phyloP scores from a whole-genome alignment of 23 red algal genomes.

The Cyanidiococcus yangmingshanensis region DNA sequence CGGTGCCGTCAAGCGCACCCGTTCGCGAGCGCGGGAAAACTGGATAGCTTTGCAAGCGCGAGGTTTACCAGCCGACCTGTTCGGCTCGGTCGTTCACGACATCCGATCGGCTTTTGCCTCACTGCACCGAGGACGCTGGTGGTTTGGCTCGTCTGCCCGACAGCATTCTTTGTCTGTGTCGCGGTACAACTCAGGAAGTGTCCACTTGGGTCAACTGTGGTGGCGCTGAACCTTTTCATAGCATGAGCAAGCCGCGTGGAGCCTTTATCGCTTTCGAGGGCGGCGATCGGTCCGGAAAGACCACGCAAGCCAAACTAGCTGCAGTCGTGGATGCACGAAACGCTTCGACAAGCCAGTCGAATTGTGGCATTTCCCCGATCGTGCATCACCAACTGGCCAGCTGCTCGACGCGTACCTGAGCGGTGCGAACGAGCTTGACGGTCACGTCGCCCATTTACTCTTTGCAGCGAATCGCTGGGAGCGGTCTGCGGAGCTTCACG shows the following conservation, averaged over 20 bases:
- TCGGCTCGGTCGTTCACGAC: too few species aligned
- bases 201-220: too few species aligned
- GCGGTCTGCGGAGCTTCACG: slow-evolving; percentile 28
- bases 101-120: too few species aligned
- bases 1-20: too few species aligned
- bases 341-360: neutral
- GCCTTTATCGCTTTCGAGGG: slow-evolving; percentile 85
- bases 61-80: too few species aligned
- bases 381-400: slow-evolving; percentile 45
- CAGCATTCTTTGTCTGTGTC: too few species aligned
- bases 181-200: too few species aligned
- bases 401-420: slow-evolving; percentile 45
- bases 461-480: slow-evolving; percentile 97
- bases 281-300: slow-evolving; percentile 77
- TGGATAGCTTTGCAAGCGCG: too few species aligned
- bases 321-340: slow-evolving; percentile 20
- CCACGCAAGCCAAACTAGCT: slow-evolving; percentile 47
- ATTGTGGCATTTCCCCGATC: slow-evolving; percentile 74
- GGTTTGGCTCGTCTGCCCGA: too few species aligned
- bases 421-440: slow-evolving; percentile 20
- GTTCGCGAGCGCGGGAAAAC: too few species aligned
- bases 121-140: too few species aligned
- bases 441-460: slow-evolving; percentile 52
- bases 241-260: slow-evolving; percentile 29
- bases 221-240: too few species aligned